phyloP scores from a whole-genome alignment of 2,329 filamentous ascomycete genomes.

The Alternaria sp. region DNA sequence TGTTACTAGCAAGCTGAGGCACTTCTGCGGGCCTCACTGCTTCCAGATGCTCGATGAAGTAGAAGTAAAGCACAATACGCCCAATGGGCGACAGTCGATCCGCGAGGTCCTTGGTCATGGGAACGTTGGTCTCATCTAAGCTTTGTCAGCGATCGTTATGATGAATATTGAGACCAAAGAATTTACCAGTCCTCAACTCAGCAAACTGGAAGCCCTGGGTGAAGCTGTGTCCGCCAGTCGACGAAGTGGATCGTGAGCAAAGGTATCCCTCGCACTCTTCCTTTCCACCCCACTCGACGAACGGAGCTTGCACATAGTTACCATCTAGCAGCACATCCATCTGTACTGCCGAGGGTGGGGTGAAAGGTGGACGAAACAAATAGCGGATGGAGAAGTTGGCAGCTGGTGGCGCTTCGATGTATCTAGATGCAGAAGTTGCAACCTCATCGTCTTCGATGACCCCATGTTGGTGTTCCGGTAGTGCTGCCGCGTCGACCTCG shows the following conservation, averaged over 20 bases:
- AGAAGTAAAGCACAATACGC: constrained; percentile 1
- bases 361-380: not conserved
- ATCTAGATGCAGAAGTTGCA: not conserved
- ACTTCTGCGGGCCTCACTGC: not conserved
- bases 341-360: not conserved
- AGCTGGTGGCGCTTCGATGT: not conserved
- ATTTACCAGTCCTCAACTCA: not conserved
- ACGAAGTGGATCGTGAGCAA: not conserved
- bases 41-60: constrained; percentile 3
- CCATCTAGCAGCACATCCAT: constrained; percentile 5
- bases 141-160: not conserved
- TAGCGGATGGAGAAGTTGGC: not conserved
- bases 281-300: not conserved
- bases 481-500: not conserved
- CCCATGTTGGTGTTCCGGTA: not conserved
- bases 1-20: not conserved
- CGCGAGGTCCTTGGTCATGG: not conserved
- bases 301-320: constrained; percentile 5
- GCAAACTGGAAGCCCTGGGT: not conserved
- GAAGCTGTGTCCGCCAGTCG: not conserved
- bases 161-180: not conserved
- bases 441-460: not conserved
- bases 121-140: not conserved
- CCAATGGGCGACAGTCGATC: not conserved
- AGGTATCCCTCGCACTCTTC: constrained; percentile 5